phyloP scores from a whole-genome alignment of 768 basidiomycete species.

The Ramaria sp. region DNA sequence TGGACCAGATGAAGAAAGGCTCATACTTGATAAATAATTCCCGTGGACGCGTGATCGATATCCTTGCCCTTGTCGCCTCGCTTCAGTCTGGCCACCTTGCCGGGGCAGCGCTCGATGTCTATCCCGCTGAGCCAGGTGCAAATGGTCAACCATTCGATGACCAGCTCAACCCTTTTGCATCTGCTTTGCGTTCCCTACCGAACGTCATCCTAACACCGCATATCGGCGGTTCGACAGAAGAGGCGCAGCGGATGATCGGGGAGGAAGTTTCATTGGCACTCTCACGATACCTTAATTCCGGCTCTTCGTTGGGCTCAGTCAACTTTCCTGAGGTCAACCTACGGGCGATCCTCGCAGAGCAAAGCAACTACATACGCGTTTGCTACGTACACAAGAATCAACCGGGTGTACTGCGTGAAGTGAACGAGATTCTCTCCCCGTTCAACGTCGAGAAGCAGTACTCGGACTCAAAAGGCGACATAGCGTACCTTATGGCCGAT shows the following conservation, averaged over 20 bases:
- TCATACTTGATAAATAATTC: conserved; percentile 97
- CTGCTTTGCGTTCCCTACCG: conserved; percentile 57
- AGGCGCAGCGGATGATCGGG: conserved; percentile 96
- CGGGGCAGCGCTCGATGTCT: conserved; percentile 90
- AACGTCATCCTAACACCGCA: conserved; percentile 98
- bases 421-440: conserved; percentile 89
- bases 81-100: conserved; percentile 82
- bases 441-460: conserved; percentile 99
- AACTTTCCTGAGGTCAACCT: conserved; percentile 99
- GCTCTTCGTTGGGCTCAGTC: conserved; percentile 84
- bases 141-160: conserved; percentile 90
- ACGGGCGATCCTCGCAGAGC: conserved; percentile 79
- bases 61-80: conserved; percentile 76
- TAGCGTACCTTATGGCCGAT: conserved; percentile 95
- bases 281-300: conserved; percentile 83
- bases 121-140: conserved; percentile 82
- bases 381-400: conserved; percentile 95
- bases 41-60: conserved; percentile 90
- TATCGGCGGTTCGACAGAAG: conserved; percentile 98
- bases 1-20: conserved; percentile 89
- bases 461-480: conserved; percentile 90
- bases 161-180: conserved; percentile 77
- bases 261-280: conserved; percentile 85
- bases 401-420: conserved; percentile 86
- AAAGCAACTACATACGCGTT: conserved; percentile 71